These are phyloP conservation scores for Cadophora luteo-olivacea DNA, from an alignment of 2,329 filamentous ascomycete species.

Conservation along the genomic window DNA sequence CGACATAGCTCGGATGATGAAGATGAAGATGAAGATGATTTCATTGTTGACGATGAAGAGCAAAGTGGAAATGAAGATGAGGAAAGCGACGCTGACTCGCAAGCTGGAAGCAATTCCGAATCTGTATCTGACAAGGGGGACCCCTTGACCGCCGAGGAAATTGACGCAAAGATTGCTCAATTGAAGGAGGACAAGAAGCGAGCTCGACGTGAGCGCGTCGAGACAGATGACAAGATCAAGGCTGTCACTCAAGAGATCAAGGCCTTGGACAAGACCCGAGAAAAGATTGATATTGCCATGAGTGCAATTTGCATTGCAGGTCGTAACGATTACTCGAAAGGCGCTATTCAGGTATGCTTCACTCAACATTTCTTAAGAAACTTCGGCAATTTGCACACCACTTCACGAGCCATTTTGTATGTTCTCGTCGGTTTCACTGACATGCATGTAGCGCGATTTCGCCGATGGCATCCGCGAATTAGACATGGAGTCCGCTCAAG, in stretches of 20 bases:
- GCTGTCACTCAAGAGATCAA: conserved; percentile 1
- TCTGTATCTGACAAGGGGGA: conserved; percentile 33
- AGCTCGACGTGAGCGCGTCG: conserved; percentile 43
- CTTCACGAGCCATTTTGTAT: too few species aligned
- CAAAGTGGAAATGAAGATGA: conserved; percentile 34
- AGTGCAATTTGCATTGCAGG: conserved; percentile 19
- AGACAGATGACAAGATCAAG: conserved; percentile 44
- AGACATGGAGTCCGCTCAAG: conserved; percentile 18
- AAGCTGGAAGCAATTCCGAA: conserved; percentile 19
- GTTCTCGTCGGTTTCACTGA: conserved; percentile 48
- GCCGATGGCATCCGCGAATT: conserved; percentile 15
- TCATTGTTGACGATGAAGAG: conserved; percentile 39
- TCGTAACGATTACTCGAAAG: conserved; percentile 12
- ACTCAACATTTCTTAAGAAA: background rate
- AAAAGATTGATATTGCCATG: conserved; percentile 14
- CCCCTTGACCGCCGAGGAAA: conserved; percentile 49
- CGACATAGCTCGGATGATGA: conserved; percentile 35
- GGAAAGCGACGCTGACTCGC: conserved; percentile 33
- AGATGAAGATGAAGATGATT: conserved; percentile 40
- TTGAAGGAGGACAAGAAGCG: conserved; percentile 52
- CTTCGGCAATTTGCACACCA: too few species aligned
- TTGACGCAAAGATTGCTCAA: conserved; percentile 52
- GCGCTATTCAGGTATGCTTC: conserved; percentile 11
- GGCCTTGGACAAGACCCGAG: conserved; percentile 10
- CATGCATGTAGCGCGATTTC: conserved; percentile 1